A percentile compares a stretch with the other conserved stretches of the same genome.
phyloP scores from a whole-genome alignment of 169 alveolate genomes.

The Plasmodium adleri region DNA sequence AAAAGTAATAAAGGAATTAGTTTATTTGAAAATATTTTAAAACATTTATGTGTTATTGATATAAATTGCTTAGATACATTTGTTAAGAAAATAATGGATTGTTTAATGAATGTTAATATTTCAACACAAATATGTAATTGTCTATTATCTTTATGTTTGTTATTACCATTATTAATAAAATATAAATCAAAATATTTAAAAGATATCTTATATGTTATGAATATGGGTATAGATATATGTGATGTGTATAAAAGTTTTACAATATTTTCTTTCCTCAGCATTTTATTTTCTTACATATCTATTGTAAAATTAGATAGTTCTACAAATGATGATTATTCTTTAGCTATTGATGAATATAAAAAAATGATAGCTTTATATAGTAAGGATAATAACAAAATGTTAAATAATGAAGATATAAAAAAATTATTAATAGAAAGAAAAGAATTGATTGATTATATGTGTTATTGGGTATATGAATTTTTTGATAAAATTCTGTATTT shows the following conservation, averaged over 20 bases:
- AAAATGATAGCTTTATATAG: neutral
- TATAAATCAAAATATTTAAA: constrained; percentile 39
- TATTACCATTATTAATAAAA: constrained; percentile 67
- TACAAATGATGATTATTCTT: constrained; percentile 16
- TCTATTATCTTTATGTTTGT: constrained; percentile 53
- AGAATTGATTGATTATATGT: constrained; percentile 50
- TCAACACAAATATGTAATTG: constrained; percentile 72
- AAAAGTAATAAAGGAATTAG: constrained; percentile 60
- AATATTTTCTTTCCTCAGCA: constrained; percentile 57
- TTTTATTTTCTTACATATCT: constrained; percentile 59
- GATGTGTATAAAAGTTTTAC: constrained; percentile 74
- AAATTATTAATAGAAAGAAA: constrained; percentile 25
- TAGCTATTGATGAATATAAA: constrained; percentile 23
- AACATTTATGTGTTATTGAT: constrained; percentile 60
- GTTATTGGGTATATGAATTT: constrained; percentile 70
- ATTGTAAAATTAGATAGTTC: constrained; percentile 47
- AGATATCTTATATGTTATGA: constrained; percentile 53
- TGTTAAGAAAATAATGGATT: constrained; percentile 53
- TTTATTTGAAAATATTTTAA: constrained; percentile 68
- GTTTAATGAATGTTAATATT: constrained; percentile 47
- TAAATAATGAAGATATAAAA: constrained; percentile 35
- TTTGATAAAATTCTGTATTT: constrained; percentile 68
- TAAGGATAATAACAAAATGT: neutral
- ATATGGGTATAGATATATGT: constrained; percentile 66
- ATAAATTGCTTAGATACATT: constrained; percentile 60